phyloP scores from a whole-genome alignment of 2,329 filamentous ascomycete species.

The Penicillium rolfsii region DNA sequence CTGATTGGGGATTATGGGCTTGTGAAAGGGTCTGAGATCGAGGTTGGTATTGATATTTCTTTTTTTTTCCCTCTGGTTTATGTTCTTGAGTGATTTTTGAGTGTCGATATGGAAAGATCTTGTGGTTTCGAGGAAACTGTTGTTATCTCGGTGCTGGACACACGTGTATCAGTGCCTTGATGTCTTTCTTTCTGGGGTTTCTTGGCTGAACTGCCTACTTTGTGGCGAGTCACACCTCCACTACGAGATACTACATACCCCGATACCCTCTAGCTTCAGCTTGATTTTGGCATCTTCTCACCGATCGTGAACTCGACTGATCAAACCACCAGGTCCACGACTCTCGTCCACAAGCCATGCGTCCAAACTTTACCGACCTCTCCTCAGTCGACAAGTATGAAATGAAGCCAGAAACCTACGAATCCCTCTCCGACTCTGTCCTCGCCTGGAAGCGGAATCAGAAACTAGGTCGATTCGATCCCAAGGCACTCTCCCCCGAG shows the following conservation, averaged over 20 bases:
- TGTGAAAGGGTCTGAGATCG: conserved; percentile 48
- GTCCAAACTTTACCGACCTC: conserved; percentile 79
- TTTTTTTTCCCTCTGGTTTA: neutral
- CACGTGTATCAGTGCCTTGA: neutral
- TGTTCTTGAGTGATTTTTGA: neutral
- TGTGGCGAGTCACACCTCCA: no score
- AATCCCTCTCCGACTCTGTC: conserved; percentile 82
- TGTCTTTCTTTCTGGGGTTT: neutral
- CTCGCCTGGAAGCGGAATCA: conserved; percentile 94
- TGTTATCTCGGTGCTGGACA: neutral
- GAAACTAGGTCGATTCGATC: conserved; percentile 95
- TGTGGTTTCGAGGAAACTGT: neutral
- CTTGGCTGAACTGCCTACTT: neutral
- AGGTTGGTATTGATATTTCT: conserved; percentile 35
- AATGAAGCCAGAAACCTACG: conserved; percentile 84
- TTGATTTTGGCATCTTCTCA: neutral
- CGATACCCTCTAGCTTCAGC: neutral
- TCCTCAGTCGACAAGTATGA: conserved; percentile 85
- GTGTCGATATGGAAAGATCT: neutral
- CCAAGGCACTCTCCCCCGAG: conserved; percentile 73
- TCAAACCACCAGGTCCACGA: conserved; percentile 70
- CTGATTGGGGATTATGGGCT: conserved; percentile 58
- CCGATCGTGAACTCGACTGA: neutral
- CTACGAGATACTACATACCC: neutral
- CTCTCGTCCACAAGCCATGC: conserved; percentile 72